A percentile compares a stretch with the other conserved stretches of the same genome.
Conservation (phyloP, 768 basidiomycete genomes). For the Lactifluus piperatus region DNA sequence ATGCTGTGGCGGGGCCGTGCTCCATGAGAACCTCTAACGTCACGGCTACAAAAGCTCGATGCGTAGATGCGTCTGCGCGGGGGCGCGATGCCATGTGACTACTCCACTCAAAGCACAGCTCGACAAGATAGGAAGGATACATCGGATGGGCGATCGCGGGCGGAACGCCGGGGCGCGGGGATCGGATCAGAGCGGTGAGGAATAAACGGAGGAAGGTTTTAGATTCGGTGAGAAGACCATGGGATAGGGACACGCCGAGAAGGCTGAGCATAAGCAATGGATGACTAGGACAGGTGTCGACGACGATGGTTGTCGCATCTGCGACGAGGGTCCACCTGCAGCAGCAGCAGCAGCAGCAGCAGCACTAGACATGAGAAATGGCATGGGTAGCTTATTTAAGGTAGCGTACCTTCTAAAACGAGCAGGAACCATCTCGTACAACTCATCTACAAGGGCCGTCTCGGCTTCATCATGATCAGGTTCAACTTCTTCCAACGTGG, state of each 20-base stretch:
- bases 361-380: no score
- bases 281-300: constrained; percentile 37
- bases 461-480: constrained; percentile 25
- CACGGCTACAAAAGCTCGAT: constrained; percentile 27
- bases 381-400: no score
- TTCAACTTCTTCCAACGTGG: constrained; percentile 23
- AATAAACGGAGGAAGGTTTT: constrained; percentile 34
- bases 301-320: constrained; percentile 43
- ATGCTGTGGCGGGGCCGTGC: constrained; percentile 24
- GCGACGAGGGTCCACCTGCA: constrained; percentile 41
- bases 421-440: constrained; percentile 47
- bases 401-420: constrained; percentile 41
- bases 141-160: constrained; percentile 13
- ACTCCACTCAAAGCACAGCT: constrained; percentile 11
- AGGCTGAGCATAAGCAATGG: constrained; percentile 41
- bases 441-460: constrained; percentile 27
- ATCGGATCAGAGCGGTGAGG: constrained; percentile 32
- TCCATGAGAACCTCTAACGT: constrained; percentile 28
- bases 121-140: constrained; percentile 15
- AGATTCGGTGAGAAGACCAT: constrained; percentile 37
- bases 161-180: constrained; percentile 16
- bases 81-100: background rate
- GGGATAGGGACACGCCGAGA: constrained; percentile 42
- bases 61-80: constrained; percentile 3
- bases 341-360: no score